Evolutionary conservation across 352 stramenopile genomes (phyloP), one percentile per base, ranked within the genome.

Genomic region (Pythium angustatum): DNA sequence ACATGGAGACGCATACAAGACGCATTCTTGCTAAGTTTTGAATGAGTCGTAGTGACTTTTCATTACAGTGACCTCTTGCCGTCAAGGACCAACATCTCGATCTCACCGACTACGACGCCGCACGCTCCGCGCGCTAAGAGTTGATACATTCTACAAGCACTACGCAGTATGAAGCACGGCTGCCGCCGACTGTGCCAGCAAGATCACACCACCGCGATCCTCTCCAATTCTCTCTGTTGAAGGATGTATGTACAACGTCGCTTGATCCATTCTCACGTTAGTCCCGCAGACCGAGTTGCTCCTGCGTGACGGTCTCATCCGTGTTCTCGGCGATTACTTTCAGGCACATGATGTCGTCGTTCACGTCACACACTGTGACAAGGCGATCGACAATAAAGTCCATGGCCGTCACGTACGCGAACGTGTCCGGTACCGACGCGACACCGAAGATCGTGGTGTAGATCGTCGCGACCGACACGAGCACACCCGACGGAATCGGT

Each of bases 341-440:
- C 30, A 92, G 76, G 28, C 76, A 79, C 77, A 92, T 88, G 62
- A 89, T 84, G 64, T 92, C 85, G 54, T 90, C 85, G 58, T 91
- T 90, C 14, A 92, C 79, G 55, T 94, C 87, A 64, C 83, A 88
- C 45, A 91, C 73, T 1, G 83, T 84, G 12, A 68, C 66, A 17
- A 94, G 58, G 28, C 85, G 85, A 27, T 92, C 83, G 12, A 83
- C 68, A 30, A 92, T 68, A 56, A 90, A 89, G 56, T 92, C 80
- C 69, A 91, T 80, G 11, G 83, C 78, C 19, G 85, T 58, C 41
- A 88, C 83, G 8, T 87, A 75, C 22, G 72, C 71, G 63, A 89
- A 92, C 2, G 78, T 86, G 5, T 74, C 76, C 19, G 85, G 80
- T 40, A 84, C 47, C 6, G 77, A 53, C 17, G 64, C 79, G 21